Percentiles rank a stretch among this genome's conserved stretches.
phyloP scores from a whole-genome alignment of 2,329 filamentous ascomycete species.

The Scedosporium aurantiacum region DNA sequence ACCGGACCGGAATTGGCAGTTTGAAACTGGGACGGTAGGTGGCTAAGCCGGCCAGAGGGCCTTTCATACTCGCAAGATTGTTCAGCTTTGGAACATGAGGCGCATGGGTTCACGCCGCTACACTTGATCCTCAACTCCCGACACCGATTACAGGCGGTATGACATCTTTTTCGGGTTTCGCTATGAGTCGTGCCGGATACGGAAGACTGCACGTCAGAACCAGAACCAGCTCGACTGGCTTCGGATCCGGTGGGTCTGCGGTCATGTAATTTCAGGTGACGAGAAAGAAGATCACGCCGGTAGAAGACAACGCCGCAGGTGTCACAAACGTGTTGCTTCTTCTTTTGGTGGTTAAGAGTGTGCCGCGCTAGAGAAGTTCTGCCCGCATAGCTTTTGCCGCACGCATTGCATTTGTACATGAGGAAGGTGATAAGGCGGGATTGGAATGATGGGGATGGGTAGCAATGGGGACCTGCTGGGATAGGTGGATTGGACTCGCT shows the following conservation, averaged over 20 bases:
- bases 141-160: slow-evolving; percentile 2
- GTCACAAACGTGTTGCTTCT: not conserved
- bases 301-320: slow-evolving; percentile 1
- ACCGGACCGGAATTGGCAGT: not conserved
- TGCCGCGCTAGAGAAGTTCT: not conserved
- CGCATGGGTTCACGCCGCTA: not conserved
- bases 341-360: slow-evolving; percentile 1
- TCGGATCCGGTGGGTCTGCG: not conserved
- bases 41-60: not conserved
- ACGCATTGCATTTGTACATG: not conserved
- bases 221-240: too few species aligned
- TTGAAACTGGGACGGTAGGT: not conserved
- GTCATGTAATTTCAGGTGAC: slow-evolving; percentile 1
- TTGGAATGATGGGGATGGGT: not conserved
- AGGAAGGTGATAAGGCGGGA: not conserved
- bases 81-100: not conserved
- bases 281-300: slow-evolving; percentile 1
- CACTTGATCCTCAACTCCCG: not conserved
- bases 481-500: not conserved
- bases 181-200: not conserved
- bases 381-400: not conserved
- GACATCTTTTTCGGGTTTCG: not conserved
- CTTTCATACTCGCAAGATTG: not conserved
- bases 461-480: not conserved
- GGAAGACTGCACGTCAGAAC: not conserved